These are phyloP conservation scores for Lipomyces spencermartinsiae DNA, from an alignment of 805 yeast genomes.

Conservation along the genomic window DNA sequence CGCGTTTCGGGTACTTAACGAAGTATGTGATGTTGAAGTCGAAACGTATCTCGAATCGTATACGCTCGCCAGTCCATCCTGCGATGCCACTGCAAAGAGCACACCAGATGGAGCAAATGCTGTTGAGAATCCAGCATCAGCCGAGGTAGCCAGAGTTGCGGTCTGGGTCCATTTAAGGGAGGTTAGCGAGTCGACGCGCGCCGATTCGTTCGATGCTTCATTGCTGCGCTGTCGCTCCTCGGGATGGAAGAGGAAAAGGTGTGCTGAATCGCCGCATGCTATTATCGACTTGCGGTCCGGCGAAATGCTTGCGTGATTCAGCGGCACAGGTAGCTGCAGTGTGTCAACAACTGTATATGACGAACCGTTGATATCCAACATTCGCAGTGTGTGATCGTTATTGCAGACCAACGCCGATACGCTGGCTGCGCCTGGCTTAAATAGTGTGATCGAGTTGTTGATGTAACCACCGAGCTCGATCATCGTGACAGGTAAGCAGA, in stretches of 20 bases:
- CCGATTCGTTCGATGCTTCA: not conserved
- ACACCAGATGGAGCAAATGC: conserved; percentile 77
- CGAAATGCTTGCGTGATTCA: conserved; percentile 75
- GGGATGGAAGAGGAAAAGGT: conserved; percentile 60
- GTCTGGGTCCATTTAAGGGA: conserved; percentile 45
- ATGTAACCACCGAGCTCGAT: conserved; percentile 78
- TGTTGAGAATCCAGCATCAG: conserved; percentile 84
- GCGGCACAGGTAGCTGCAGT: conserved; percentile 63
- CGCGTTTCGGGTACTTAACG: not conserved
- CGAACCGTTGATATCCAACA: conserved; percentile 61
- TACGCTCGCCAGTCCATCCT: conserved; percentile 79
- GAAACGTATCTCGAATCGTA: conserved; percentile 74
- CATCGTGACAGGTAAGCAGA: conserved; percentile 46
- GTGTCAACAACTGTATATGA: conserved; percentile 54
- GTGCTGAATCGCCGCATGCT: conserved; percentile 79
- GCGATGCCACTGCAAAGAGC: conserved; percentile 80
- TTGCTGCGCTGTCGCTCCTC: conserved; percentile 43
- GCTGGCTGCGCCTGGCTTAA: conserved; percentile 45
- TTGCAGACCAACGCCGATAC: conserved; percentile 74
- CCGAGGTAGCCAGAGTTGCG: conserved; percentile 58
- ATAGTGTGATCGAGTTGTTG: conserved; percentile 70
- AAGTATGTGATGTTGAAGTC: conserved; percentile 56
- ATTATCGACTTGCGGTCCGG: conserved; percentile 65
- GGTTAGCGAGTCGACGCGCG: not conserved
- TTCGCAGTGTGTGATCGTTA: conserved; percentile 76